phyloP scores from a whole-genome alignment of 257 asterid species.

The Craterostigma plantagineum region DNA sequence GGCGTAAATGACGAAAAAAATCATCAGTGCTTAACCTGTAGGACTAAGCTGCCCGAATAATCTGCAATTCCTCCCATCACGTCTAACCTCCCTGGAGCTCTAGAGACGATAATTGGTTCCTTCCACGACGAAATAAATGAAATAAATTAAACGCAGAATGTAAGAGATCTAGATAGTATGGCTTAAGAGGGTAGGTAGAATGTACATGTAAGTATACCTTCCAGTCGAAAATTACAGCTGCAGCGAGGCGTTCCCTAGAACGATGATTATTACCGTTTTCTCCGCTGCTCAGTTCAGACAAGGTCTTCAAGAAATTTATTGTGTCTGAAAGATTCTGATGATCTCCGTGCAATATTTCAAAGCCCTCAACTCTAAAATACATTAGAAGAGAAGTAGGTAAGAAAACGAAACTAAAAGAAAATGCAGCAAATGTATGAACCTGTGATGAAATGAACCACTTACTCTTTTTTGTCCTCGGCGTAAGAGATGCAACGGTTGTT shows the following conservation, averaged over 20 bases:
- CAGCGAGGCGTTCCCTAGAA: constrained; percentile 77
- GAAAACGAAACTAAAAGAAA: constrained; percentile 1
- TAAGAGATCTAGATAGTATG: neutral
- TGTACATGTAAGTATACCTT: constrained; percentile 53
- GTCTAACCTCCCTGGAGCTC: constrained; percentile 99
- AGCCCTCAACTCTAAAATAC: constrained; percentile 33
- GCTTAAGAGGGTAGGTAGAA: neutral
- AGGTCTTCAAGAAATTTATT: constrained; percentile 62
- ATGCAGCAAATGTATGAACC: constrained; percentile 16
- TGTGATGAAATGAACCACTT: constrained; percentile 17
- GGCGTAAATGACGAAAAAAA: neutral
- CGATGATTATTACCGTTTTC: constrained; percentile 44
- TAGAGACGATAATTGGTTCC: constrained; percentile 80
- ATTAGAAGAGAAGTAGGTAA: constrained; percentile 5
- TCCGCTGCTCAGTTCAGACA: constrained; percentile 40
- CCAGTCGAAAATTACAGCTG: constrained; percentile 81
- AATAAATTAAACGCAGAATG: neutral
- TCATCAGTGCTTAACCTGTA: constrained; percentile 83
- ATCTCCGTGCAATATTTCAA: constrained; percentile 92
- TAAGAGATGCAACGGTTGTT: too few relatives aligned
- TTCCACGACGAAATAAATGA: constrained; percentile 12
- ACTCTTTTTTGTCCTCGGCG: too few relatives aligned
- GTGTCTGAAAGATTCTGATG: constrained; percentile 76
- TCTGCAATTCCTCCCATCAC: constrained; percentile 99
- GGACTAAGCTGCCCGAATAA: constrained; percentile 96